A percentile compares a stretch with the other conserved stretches of the same genome.
Evolutionary conservation across 495 filamentous ascomycete genomes (phyloP).

Genomic region (Penicillium desertorum): DNA sequence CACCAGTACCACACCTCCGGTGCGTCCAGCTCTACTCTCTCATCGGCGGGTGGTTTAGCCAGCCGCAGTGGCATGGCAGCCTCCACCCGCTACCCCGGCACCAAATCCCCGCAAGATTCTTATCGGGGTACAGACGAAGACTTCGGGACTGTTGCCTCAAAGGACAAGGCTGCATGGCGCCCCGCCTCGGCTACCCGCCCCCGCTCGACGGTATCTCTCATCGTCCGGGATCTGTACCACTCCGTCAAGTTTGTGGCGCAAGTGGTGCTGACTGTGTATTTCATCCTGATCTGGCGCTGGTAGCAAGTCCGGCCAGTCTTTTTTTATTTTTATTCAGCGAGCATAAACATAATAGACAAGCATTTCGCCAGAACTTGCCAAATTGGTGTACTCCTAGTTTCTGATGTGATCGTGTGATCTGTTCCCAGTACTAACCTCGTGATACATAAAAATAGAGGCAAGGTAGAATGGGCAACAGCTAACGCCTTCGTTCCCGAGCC

Average conservation of each 20-base stretch:
- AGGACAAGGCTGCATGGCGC: slow-evolving; percentile 25
- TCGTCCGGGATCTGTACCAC: slow-evolving; percentile 27
- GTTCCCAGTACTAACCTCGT: background rate
- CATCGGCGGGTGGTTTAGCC: slow-evolving; percentile 33
- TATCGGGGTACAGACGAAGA: slow-evolving; percentile 35
- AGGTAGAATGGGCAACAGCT: background rate
- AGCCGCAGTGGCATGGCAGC: slow-evolving; percentile 33
- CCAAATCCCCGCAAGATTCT: slow-evolving; percentile 23
- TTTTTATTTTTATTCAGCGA: slow-evolving; percentile 15
- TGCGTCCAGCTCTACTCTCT: slow-evolving; percentile 41
- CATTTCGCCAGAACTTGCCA: slow-evolving; percentile 2
- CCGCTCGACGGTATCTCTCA: slow-evolving; percentile 13
- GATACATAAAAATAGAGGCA: background rate
- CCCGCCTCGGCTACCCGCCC: slow-evolving; percentile 13
- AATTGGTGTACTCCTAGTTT: background rate
- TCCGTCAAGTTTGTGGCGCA: slow-evolving; percentile 42
- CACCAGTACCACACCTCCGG: slow-evolving; percentile 35
- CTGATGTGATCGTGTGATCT: background rate
- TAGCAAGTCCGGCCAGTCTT: slow-evolving; percentile 24
- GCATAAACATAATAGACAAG: slow-evolving; percentile 19
- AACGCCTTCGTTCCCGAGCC: background rate
- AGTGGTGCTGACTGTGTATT: slow-evolving; percentile 50
- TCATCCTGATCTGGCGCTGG: slow-evolving; percentile 54
- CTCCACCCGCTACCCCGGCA: slow-evolving; percentile 26
- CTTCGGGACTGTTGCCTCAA: slow-evolving; percentile 20